Evolutionary conservation across 345 rosid genomes (phyloP).

Genomic region (Syzygium jambos): DNA sequence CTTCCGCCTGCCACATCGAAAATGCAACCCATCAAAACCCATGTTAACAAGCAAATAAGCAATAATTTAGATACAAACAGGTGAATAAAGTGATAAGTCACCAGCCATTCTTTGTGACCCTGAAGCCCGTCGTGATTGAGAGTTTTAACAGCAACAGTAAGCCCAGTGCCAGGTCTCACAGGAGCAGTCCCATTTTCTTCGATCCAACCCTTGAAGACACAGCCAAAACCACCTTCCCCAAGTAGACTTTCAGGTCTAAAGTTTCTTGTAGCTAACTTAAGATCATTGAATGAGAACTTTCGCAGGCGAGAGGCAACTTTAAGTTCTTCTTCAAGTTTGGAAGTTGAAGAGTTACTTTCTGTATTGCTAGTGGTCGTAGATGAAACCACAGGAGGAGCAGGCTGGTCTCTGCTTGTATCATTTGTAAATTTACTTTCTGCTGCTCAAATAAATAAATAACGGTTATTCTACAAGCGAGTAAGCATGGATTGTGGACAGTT

Average conservation of each 20-base stretch:
- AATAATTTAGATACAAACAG: neutral
- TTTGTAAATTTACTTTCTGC: constrained; percentile 63
- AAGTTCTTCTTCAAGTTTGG: constrained; percentile 81
- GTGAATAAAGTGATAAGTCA: constrained; percentile 9
- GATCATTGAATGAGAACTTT: constrained; percentile 85
- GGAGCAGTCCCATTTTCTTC: constrained; percentile 99
- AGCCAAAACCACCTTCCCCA: constrained; percentile 99
- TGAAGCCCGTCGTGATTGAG: constrained; percentile 98
- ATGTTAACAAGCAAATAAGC: neutral
- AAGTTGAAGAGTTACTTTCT: constrained; percentile 77
- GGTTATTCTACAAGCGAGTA: neutral
- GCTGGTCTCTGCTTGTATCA: constrained; percentile 71
- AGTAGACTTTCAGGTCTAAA: constrained; percentile 95
- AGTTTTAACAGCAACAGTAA: constrained; percentile 94
- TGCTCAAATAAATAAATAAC: constrained; percentile 1
- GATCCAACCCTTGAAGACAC: constrained; percentile 94
- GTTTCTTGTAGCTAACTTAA: constrained; percentile 87
- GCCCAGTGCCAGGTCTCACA: constrained; percentile 95
- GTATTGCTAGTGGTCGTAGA: constrained; percentile 78
- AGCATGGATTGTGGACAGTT: neutral
- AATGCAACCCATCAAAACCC: neutral
- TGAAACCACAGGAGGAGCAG: constrained; percentile 41
- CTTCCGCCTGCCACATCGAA: constrained; percentile 55
- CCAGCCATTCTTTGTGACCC: constrained; percentile 99
- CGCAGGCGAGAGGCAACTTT: constrained; percentile 69